Base-by-base conservation (phyloP, 495 filamentous ascomycete genomes). In the Penicillium atrosanguineum region DNA sequence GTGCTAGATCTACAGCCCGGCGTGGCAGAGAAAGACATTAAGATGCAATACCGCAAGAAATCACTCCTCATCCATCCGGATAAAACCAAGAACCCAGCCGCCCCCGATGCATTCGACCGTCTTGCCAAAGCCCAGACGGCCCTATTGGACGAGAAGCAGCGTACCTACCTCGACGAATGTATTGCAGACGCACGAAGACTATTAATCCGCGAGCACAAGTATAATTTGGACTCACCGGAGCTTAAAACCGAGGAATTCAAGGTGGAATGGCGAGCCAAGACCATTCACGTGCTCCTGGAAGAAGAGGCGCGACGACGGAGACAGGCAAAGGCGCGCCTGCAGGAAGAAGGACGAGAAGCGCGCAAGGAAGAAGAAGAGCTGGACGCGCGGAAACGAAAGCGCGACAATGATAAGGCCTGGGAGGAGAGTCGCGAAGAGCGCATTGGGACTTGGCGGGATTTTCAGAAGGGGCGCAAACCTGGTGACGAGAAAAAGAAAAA, bases 11-110 rank as follows among this genome's bases (percentile, higher is more conserved):
- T 99, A 51, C 91, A 95, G 70, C 94, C 94, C 7, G 94, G 94
- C 65, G 89, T 96, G 31, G 84, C 94, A 21, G 94, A 97, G 61
- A 91, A 90, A 49, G 95, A 97, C 74, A 97, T 99, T 77, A 97
- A 97, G 73, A 73, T 84, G 54, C 77, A 81, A 67, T 99, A 97
- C 78, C 90, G 94, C 73, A 91, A 87, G 61, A 97, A 96, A 68
- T 99, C 94, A 15, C 86, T 99, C 29, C 83, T 99, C 6, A 97
- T 99, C 76, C 94, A 99, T 75, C 94, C 94, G 11, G 94, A 99
- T 74, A 97, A 97, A 73, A 97, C 95, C 46, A 84, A 83, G 59
- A 97, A 99, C 69, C 89, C 90, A 1, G 79, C 77, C 26, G 94
- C 94, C 8, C 93, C 94, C 1, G 92, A 97, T 62, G 95, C 94